phyloP scores from a whole-genome alignment of 768 basidiomycete genomes.

The Guyanaporus albipodus region DNA sequence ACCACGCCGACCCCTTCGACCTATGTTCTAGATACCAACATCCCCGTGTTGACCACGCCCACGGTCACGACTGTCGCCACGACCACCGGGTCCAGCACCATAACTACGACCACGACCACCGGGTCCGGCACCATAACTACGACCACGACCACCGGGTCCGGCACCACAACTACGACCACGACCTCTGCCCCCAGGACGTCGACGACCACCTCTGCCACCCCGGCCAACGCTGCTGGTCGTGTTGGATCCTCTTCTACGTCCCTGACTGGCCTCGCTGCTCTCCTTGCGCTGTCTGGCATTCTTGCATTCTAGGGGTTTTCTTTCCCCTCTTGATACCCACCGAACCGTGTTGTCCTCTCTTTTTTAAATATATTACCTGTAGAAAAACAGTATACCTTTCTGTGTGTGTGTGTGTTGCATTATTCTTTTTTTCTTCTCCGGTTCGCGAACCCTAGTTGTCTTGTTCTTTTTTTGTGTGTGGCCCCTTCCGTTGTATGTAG shows the following conservation, averaged over 20 bases:
- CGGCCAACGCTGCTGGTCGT: slow-evolving; percentile 20
- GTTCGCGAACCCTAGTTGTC: slow-evolving; percentile 2
- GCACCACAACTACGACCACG: slow-evolving; percentile 7
- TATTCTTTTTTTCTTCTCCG: slow-evolving; percentile 1
- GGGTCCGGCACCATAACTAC: too few species aligned
- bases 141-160: slow-evolving; percentile 14
- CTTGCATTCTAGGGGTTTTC: slow-evolving; percentile 14
- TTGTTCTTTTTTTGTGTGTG: neutral
- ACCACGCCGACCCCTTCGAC: slow-evolving; percentile 10
- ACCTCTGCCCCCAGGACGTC: slow-evolving; percentile 15
- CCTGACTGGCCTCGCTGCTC: slow-evolving; percentile 15
- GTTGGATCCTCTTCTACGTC: slow-evolving; percentile 18
- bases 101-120: neutral
- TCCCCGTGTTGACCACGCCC: too few species aligned
- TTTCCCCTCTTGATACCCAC: too few species aligned
- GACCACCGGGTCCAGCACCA: slow-evolving; percentile 8
- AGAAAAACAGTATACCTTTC: too few species aligned
- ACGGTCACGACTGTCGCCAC: slow-evolving; percentile 31
- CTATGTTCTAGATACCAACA: neutral
- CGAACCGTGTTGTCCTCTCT: too few species aligned
- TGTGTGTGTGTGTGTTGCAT: too few species aligned
- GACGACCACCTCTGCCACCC: slow-evolving; percentile 15
- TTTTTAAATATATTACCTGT: too few species aligned
- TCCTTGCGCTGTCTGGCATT: slow-evolving; percentile 22
- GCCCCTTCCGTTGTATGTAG: too few species aligned